Evolutionary conservation across 495 filamentous ascomycete species (phyloP).

Genomic region (Tuber microsphaerosporum): DNA sequence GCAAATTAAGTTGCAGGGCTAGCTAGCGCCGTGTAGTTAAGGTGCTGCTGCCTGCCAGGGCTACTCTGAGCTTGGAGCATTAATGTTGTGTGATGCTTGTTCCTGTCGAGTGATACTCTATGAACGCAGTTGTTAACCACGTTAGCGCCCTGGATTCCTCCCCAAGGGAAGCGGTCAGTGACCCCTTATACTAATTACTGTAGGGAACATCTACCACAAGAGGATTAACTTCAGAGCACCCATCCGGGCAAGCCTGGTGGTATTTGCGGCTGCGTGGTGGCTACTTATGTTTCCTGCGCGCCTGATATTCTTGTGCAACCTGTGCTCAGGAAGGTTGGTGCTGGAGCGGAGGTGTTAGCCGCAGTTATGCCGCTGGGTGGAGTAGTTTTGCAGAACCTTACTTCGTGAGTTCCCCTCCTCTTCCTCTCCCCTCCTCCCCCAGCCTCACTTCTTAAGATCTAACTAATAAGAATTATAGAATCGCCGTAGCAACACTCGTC

Average conservation of each 20-base stretch:
- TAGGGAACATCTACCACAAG: constrained; percentile 31
- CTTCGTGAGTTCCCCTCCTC: constrained; percentile 13
- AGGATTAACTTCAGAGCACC: constrained; percentile 30
- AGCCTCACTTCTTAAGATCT: neutral
- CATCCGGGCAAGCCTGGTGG: constrained; percentile 20
- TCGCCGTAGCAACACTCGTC: constrained; percentile 28
- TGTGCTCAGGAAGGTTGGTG: constrained; percentile 22
- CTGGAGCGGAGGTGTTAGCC: constrained; percentile 7
- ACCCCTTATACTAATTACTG: constrained; percentile 31
- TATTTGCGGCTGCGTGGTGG: constrained; percentile 21
- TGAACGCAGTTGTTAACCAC: neutral
- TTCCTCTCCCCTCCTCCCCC: no score
- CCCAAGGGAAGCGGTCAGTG: constrained; percentile 19
- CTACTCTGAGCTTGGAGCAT: no score
- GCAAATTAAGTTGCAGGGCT: no score
- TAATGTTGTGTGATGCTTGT: no score
- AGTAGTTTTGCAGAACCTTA: constrained; percentile 35
- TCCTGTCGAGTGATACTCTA: no score
- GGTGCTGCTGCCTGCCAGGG: no score
- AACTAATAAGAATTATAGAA: constrained; percentile 1
- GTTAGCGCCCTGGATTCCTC: constrained; percentile 10
- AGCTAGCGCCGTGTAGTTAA: no score
- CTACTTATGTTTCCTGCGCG: constrained; percentile 19
- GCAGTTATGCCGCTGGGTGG: constrained; percentile 20
- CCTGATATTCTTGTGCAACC: constrained; percentile 28